Percentiles rank a stretch among this genome's conserved stretches.
Evolutionary conservation across 768 basidiomycete species (phyloP).

Genomic region (Rhodotorula graminis): DNA sequence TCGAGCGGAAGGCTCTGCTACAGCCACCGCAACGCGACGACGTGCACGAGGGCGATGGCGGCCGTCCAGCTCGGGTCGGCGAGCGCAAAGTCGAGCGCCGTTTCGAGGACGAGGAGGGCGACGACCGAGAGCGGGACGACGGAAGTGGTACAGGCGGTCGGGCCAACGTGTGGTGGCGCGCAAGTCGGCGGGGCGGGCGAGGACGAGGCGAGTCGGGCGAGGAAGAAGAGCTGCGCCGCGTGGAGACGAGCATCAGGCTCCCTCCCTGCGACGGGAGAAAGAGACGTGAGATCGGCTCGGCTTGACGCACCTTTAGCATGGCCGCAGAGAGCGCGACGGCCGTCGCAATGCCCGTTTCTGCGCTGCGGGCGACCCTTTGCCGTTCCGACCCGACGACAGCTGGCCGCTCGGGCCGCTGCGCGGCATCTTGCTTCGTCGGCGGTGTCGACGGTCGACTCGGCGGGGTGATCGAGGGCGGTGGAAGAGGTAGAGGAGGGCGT

Average conservation of each 20-base stretch:
- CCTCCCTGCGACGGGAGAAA: neutral
- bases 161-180: no score
- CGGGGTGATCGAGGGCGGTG: neutral
- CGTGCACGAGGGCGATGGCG: neutral
- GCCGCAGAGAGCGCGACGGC: neutral
- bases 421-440: neutral
- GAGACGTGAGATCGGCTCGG: neutral
- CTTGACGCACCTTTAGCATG: neutral
- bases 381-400: no score
- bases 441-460: neutral
- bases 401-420: no score
- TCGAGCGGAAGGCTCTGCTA: neutral
- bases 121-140: neutral
- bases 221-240: neutral
- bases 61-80: neutral
- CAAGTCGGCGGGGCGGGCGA: no score
- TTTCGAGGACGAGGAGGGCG: constrained; percentile 15
- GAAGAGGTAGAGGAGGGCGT: neutral
- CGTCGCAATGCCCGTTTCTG: neutral
- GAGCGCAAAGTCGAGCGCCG: constrained; percentile 11
- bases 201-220: neutral
- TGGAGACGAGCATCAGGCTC: no score
- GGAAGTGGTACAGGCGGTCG: no score
- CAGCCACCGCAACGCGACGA: neutral
- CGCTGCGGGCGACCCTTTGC: no score